These are phyloP conservation scores for Fomitopsis palustris DNA, from an alignment of 1,284 basidiomycete species.

Conservation along the genomic window DNA sequence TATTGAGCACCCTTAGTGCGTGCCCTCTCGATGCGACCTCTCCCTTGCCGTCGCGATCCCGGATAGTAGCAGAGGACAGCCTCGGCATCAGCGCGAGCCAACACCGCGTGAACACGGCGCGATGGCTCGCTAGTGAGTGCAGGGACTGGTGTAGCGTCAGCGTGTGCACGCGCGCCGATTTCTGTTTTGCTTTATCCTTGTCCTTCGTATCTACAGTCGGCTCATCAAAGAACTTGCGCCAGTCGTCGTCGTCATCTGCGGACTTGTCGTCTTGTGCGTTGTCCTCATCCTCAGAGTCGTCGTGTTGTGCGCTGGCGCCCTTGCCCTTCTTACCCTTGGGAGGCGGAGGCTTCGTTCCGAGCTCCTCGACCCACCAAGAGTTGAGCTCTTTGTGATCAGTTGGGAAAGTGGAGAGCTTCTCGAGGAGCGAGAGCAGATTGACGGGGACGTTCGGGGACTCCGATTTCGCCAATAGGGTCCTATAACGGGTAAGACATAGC, in stretches of 20 bases:
- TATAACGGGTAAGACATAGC: neutral
- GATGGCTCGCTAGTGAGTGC: slow-evolving; percentile 70
- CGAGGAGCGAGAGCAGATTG: slow-evolving; percentile 77
- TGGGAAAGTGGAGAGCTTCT: slow-evolving; percentile 82
- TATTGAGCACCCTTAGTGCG: slow-evolving; percentile 63
- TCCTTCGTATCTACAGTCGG: slow-evolving; percentile 35
- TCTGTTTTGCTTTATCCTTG: slow-evolving; percentile 30
- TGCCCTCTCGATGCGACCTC: slow-evolving; percentile 36
- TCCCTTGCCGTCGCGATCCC: neutral
- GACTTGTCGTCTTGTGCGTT: slow-evolving; percentile 36
- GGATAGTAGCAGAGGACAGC: slow-evolving; percentile 37
- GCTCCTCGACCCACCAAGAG: slow-evolving; percentile 80
- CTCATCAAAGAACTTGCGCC: slow-evolving; percentile 81
- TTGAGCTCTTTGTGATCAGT: slow-evolving; percentile 74
- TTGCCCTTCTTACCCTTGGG: slow-evolving; percentile 28
- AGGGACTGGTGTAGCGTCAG: slow-evolving; percentile 74
- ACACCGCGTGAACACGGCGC: slow-evolving; percentile 72
- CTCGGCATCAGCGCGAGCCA: slow-evolving; percentile 75
- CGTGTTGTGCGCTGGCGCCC: slow-evolving; percentile 23
- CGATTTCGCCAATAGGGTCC: slow-evolving; percentile 7
- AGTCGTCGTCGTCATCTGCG: slow-evolving; percentile 60
- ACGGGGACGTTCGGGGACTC: slow-evolving; percentile 43
- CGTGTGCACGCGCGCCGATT: slow-evolving; percentile 49
- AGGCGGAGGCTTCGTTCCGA: slow-evolving; percentile 59
- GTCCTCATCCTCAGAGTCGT: slow-evolving; percentile 28